Percentiles rank a stretch among this genome's conserved stretches.
phyloP scores from a whole-genome alignment of 2,329 filamentous ascomycete genomes.

The Calonectria pteridis region DNA sequence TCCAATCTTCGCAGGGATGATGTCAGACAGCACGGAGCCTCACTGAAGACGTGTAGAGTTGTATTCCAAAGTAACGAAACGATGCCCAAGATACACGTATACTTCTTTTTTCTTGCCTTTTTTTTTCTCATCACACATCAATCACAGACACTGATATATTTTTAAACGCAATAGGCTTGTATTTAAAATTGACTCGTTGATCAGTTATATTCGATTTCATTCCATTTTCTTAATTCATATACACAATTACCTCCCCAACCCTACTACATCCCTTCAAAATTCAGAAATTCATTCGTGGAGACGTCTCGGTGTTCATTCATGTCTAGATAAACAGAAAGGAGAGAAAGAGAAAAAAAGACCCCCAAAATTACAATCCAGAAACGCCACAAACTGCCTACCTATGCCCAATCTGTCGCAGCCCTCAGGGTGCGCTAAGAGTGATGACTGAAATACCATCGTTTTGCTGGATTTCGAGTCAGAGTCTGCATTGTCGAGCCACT shows the following conservation, averaged over 20 bases:
- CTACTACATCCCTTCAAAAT: constrained; percentile 11
- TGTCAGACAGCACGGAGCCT: not conserved
- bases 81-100: too few relatives aligned
- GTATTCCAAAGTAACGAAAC: too few relatives aligned
- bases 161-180: not conserved
- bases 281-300: constrained; percentile 42
- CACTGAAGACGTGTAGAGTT: not conserved
- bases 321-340: constrained; percentile 42
- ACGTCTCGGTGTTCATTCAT: constrained; percentile 39
- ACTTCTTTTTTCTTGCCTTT: not conserved
- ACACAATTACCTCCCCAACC: constrained; percentile 19
- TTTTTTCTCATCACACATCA: too few relatives aligned
- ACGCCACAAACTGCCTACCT: constrained; percentile 38
- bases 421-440: not conserved
- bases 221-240: constrained; percentile 6
- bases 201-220: constrained; percentile 6
- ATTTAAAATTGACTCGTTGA: not conserved
- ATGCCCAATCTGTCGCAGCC: constrained; percentile 7
- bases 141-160: not conserved
- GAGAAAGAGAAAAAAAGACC: constrained; percentile 33
- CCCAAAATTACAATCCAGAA: constrained; percentile 30
- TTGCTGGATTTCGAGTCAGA: constrained; percentile 24
- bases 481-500: not conserved
- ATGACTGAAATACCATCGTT: constrained; percentile 18
- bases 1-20: not conserved